phyloP scores from a whole-genome alignment of 164 flowering plant species.

The Magnolia officinalis region DNA sequence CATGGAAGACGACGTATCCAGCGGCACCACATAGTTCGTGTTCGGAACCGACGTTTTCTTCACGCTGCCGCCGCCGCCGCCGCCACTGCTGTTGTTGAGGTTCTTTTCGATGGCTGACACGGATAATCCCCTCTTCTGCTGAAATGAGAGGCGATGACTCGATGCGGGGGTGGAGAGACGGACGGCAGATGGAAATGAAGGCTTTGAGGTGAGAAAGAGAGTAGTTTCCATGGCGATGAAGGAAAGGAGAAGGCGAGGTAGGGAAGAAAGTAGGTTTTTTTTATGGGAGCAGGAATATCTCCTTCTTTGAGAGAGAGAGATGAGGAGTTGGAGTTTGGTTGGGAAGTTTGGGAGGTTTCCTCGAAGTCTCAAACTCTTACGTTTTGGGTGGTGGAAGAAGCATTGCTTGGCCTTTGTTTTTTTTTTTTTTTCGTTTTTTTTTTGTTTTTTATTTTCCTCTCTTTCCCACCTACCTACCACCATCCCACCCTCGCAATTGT shows the following conservation, averaged over 20 bases:
- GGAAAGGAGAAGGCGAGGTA: neutral
- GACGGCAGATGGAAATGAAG: neutral
- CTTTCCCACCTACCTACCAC: neutral
- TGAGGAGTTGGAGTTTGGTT: neutral
- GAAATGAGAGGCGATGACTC: neutral
- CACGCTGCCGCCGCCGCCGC: neutral
- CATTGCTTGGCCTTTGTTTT: too few relatives aligned
- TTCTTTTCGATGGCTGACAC: constrained; percentile 13
- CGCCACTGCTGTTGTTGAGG: constrained; percentile 1
- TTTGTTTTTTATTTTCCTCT: neutral
- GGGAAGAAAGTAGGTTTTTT: neutral
- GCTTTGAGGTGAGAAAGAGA: constrained; percentile 3
- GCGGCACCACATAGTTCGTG: constrained; percentile 82
- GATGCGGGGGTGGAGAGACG: neutral
- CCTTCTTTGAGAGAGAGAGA: neutral
- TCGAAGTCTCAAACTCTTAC: too few relatives aligned
- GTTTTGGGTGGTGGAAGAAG: neutral
- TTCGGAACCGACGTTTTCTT: constrained; percentile 34
- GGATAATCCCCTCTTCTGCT: neutral
- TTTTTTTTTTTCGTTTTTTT: too few relatives aligned
- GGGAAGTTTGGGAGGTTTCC: neutral
- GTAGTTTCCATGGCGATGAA: constrained; percentile 8
- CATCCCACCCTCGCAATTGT: neutral
- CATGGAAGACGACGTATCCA: constrained; percentile 60
- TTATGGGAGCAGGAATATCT: neutral